Evolutionary conservation across 164 flowering plant genomes (phyloP).

Genomic region (Vitis rupestris): DNA sequence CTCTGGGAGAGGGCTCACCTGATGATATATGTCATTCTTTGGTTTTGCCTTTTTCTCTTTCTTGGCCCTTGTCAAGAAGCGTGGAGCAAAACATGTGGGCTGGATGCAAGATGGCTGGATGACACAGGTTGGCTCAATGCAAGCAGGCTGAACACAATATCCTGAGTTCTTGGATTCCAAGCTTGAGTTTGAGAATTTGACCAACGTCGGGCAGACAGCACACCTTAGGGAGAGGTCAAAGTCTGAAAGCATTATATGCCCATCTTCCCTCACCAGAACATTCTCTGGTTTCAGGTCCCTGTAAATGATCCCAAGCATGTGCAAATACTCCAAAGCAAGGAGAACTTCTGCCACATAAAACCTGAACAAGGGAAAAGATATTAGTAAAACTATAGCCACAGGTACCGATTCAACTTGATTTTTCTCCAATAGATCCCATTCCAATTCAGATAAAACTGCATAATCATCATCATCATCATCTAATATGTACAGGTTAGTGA

Average conservation of each 20-base stretch:
- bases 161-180: conserved; percentile 51
- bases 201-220: conserved; percentile 71
- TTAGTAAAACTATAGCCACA: neutral
- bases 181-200: conserved; percentile 47
- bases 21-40: conserved; percentile 41
- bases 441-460: neutral
- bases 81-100: conserved; percentile 77
- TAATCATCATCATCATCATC: neutral
- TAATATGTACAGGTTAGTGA: too few relatives aligned
- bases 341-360: conserved; percentile 94
- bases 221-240: conserved; percentile 88
- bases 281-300: conserved; percentile 95
- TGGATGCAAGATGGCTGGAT: conserved; percentile 74
- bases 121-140: conserved; percentile 62
- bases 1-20: conserved; percentile 73
- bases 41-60: conserved; percentile 54
- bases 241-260: conserved; percentile 96
- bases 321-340: conserved; percentile 90
- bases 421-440: neutral
- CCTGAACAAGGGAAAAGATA: conserved; percentile 34
- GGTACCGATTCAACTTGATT: neutral
- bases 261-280: conserved; percentile 85
- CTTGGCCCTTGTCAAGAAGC: conserved; percentile 55
- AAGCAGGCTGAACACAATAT: conserved; percentile 66
- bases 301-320: conserved; percentile 95